These are phyloP conservation scores for Verbena officinalis DNA, from an alignment of 257 asterid genomes.

Conservation along the genomic window DNA sequence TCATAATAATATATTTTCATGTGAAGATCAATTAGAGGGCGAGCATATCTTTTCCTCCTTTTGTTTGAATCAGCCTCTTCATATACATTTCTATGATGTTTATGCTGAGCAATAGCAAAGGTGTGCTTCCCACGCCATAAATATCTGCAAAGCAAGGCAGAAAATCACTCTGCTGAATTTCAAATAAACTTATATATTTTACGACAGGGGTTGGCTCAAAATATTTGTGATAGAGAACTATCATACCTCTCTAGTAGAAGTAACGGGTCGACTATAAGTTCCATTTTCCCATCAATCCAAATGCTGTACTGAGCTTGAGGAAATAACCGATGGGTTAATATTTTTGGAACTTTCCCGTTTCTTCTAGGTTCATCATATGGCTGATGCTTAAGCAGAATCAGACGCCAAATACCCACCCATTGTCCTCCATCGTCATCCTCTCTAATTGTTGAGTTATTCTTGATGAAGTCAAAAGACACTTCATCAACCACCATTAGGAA, in stretches of 20 bases:
- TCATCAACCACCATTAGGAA: slow-evolving; percentile 65
- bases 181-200: not conserved
- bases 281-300: slow-evolving; percentile 74
- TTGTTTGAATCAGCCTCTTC: slow-evolving; percentile 62
- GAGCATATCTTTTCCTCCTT: slow-evolving; percentile 56
- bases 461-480: slow-evolving; percentile 45
- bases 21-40: slow-evolving; percentile 53
- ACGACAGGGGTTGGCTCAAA: no score
- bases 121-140: slow-evolving; percentile 53
- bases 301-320: slow-evolving; percentile 61
- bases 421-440: slow-evolving; percentile 48
- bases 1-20: slow-evolving; percentile 50
- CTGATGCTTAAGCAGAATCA: slow-evolving; percentile 49
- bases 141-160: slow-evolving; percentile 33
- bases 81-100: slow-evolving; percentile 43
- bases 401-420: slow-evolving; percentile 64
- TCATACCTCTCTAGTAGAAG: slow-evolving; percentile 55
- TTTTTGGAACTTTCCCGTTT: slow-evolving; percentile 67
- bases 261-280: slow-evolving; percentile 59
- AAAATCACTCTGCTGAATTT: not conserved
- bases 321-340: slow-evolving; percentile 56
- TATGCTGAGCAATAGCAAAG: slow-evolving; percentile 60
- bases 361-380: slow-evolving; percentile 69
- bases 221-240: no score
- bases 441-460: slow-evolving; percentile 44